Conservation (phyloP, 2,329 filamentous ascomycete species). For the Neonectria faginata region DNA sequence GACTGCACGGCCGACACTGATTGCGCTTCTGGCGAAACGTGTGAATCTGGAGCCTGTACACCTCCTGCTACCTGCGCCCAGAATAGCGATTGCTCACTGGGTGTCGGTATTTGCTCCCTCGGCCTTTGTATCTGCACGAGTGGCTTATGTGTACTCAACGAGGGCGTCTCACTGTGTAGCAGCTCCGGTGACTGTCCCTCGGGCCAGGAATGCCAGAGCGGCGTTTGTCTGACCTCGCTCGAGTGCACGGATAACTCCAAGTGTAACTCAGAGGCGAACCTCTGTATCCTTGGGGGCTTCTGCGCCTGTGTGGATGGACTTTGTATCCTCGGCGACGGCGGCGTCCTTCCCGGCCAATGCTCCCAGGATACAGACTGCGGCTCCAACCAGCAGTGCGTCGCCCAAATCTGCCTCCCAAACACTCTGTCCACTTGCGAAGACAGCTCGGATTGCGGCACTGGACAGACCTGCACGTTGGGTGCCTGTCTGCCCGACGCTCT, state of each 20-base stretch:
- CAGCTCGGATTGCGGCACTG: neutral
- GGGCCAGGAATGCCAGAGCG: conserved; percentile 5
- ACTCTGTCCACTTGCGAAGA: conserved; percentile 1
- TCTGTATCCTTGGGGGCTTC: conserved; percentile 12
- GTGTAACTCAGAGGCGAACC: neutral
- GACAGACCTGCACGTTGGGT: neutral
- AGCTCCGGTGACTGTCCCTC: neutral
- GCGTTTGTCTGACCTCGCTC: conserved; percentile 1
- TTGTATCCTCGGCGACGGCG: conserved; percentile 1
- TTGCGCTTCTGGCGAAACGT: conserved; percentile 1
- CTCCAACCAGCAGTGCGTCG: conserved; percentile 4
- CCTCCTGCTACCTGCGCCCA: conserved; percentile 3
- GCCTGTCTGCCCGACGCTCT: conserved; percentile 4
- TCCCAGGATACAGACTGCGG: conserved; percentile 1
- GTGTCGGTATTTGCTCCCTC: conserved; percentile 7
- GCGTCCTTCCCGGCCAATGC: neutral
- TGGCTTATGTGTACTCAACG: conserved; percentile 1
- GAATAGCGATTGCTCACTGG: conserved; percentile 13
- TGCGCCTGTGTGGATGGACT: conserved; percentile 14
- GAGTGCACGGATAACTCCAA: conserved; percentile 5
- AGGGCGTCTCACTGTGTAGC: neutral
- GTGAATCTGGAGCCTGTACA: neutral
- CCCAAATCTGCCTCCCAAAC: conserved; percentile 4
- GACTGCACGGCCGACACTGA: neutral
- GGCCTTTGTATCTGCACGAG: conserved; percentile 14